Evolutionary conservation across 805 yeast species (phyloP), one percentile per base, ranked within the genome.

Genomic region (Wickerhamomyces kurtzmanii): DNA sequence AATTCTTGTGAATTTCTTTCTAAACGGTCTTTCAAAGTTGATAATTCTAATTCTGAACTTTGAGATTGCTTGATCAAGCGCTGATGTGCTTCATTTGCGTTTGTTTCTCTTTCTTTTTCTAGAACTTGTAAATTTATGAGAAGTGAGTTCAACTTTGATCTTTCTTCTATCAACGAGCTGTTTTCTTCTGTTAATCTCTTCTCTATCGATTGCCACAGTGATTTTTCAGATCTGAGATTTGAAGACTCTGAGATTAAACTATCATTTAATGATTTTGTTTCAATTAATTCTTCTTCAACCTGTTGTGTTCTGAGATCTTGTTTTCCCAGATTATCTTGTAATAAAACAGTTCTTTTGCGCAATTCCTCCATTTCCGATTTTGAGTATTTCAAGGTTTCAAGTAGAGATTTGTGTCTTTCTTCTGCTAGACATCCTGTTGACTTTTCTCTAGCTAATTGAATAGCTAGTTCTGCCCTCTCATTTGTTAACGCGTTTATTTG

Each of bases 111-210:
- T 44, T 82, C 87, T 29, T 62, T 62, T 31, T 73, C 71, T 22
- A 72, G 45, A 3, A 72, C 43, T 49, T 82, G 89, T 24, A 83
- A 53, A 40, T 68, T 77, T 6, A 67, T 49, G 8, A 81, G 63
- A 32, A 75, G 57, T 4, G 69, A 63, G 38, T 67, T 75, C 22
- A 83, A 54, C 29, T 71, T 64, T 5, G 65, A 50, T 40, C 71
- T 74, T 43, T 85, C 94, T 3, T 64, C 62, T 24, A 62, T 54
- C 31, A 81, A 51, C 17, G 59, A 65, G 6, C 55, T 52, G 23
- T 74, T 62, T 35, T 80, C 84, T 10, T 55, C 53, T 18, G 64
- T 55, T 17, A 81, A 48, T 8, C 78, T 56, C 12, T 54, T 48
- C 37, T 74, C 76, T 10, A 66, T 42, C 1, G 69, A 43, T 22